phyloP scores from a whole-genome alignment of 2,329 filamentous ascomycete genomes.

The Emergomyces africanus region DNA sequence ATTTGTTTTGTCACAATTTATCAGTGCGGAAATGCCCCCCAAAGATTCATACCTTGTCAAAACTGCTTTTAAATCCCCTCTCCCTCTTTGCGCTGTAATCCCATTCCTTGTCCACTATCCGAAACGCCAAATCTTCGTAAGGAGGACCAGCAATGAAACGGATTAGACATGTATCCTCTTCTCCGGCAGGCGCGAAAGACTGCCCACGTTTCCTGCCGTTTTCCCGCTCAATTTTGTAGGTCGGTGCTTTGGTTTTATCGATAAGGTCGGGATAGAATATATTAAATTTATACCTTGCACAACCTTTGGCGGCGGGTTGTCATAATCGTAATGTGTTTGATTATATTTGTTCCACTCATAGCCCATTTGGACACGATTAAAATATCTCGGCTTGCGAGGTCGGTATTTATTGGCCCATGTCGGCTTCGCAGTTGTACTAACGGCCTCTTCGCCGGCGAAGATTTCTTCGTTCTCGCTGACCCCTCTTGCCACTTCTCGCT shows the following conservation, averaged over 20 bases:
- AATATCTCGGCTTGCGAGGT: constrained; percentile 87
- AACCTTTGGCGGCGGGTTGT: constrained; percentile 94
- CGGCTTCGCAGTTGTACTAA: constrained; percentile 51
- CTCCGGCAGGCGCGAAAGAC: constrained; percentile 82
- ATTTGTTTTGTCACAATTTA: neutral
- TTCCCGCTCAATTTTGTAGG: constrained; percentile 90
- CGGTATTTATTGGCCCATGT: constrained; percentile 76
- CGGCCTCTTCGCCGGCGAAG: constrained; percentile 77
- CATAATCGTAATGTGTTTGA: constrained; percentile 97
- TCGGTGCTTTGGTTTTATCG: constrained; percentile 87
- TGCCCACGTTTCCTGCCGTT: constrained; percentile 80
- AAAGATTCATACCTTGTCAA: constrained; percentile 64
- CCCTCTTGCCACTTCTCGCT: constrained; percentile 82
- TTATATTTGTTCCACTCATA: constrained; percentile 99
- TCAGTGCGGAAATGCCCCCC: neutral
- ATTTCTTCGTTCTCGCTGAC: constrained; percentile 92
- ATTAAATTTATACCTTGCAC: constrained; percentile 99
- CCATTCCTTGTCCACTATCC: constrained; percentile 98
- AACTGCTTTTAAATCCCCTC: constrained; percentile 87
- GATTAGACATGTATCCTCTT: constrained; percentile 94
- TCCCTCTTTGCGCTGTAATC: constrained; percentile 95
- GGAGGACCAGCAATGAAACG: constrained; percentile 90
- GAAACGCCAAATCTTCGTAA: constrained; percentile 93
- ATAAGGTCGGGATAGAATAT: constrained; percentile 98
- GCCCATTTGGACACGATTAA: constrained; percentile 96